Conservation (phyloP, 2,329 filamentous ascomycete species). For the Penicillium polonicum region DNA sequence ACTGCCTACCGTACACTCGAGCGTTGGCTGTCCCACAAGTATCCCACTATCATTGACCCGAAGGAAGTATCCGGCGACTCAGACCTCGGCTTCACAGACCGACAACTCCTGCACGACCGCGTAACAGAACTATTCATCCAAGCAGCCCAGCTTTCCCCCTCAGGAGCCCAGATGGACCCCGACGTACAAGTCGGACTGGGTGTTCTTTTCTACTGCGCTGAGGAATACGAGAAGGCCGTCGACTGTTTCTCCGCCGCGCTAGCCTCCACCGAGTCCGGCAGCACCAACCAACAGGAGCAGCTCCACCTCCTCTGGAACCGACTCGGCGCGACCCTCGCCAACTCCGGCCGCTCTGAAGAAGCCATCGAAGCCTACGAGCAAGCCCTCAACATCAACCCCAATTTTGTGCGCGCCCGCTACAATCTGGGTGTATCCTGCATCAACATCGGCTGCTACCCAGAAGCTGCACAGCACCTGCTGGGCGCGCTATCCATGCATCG, state of each 20-base stretch:
- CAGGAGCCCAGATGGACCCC: constrained; percentile 94
- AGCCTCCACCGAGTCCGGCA: constrained; percentile 77
- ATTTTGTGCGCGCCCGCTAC: constrained; percentile 95
- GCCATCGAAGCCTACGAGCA: constrained; percentile 96
- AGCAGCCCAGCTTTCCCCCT: constrained; percentile 86
- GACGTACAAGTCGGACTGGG: constrained; percentile 97
- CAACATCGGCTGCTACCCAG: constrained; percentile 91
- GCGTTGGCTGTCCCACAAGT: constrained; percentile 94
- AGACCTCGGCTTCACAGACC: constrained; percentile 94
- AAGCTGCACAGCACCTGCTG: constrained; percentile 89
- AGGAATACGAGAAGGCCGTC: constrained; percentile 97
- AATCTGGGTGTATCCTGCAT: constrained; percentile 96
- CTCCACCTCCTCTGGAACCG: constrained; percentile 96
- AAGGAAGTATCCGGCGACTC: constrained; percentile 69
- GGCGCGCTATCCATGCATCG: constrained; percentile 95
- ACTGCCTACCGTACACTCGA: constrained; percentile 95
- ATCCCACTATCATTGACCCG: constrained; percentile 75
- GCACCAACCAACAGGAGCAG: constrained; percentile 79
- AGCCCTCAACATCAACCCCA: constrained; percentile 82
- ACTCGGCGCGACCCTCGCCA: constrained; percentile 91
- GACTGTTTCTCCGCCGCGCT: constrained; percentile 96
- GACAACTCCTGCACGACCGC: constrained; percentile 82
- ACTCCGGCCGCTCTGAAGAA: constrained; percentile 89
- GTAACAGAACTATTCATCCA: constrained; percentile 88
- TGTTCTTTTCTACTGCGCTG: constrained; percentile 94